Percentiles rank a stretch among this genome's conserved stretches.
These are phyloP conservation scores for Clarkia xantiana DNA, from an alignment of 345 rosid genomes.

Conservation along the genomic window DNA sequence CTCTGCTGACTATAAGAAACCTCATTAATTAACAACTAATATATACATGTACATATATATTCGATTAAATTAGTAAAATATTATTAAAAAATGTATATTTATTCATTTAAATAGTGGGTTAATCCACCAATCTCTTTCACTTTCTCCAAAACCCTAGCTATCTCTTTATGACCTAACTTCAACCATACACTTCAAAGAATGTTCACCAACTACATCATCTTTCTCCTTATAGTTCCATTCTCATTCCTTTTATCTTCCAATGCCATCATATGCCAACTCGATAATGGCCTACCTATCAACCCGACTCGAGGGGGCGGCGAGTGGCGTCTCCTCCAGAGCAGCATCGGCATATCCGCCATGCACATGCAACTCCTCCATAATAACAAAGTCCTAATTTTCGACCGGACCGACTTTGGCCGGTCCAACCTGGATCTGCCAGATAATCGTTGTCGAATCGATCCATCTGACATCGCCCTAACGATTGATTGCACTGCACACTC, in stretches of 20 bases:
- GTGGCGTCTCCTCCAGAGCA: slow-evolving; percentile 50
- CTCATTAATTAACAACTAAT: too few species aligned
- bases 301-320: slow-evolving; percentile 12
- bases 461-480: slow-evolving; percentile 18
- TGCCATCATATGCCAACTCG: slow-evolving; percentile 1
- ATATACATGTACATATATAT: too few species aligned
- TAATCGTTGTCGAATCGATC: slow-evolving; percentile 33
- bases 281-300: background rate
- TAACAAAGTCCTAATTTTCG: slow-evolving; percentile 63
- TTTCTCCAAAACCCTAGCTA: background rate
- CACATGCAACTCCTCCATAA: slow-evolving; percentile 75
- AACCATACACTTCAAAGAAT: background rate
- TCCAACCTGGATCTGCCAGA: slow-evolving; percentile 57
- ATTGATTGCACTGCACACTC: slow-evolving; percentile 82
- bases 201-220: slow-evolving; percentile 11
- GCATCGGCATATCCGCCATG: slow-evolving; percentile 76
- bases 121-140: background rate
- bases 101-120: too few species aligned
- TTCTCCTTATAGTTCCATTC: slow-evolving; percentile 5
- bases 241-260: slow-evolving; percentile 6
- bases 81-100: too few species aligned
- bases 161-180: too few species aligned
- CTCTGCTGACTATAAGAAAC: background rate
- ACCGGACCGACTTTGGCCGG: slow-evolving; percentile 65
- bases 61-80: too few species aligned